A percentile compares a stretch with the other conserved stretches of the same genome.
Evolutionary conservation across 1,139 yeast genomes (phyloP).

Genomic region (Yamadazyma trypodendri): DNA sequence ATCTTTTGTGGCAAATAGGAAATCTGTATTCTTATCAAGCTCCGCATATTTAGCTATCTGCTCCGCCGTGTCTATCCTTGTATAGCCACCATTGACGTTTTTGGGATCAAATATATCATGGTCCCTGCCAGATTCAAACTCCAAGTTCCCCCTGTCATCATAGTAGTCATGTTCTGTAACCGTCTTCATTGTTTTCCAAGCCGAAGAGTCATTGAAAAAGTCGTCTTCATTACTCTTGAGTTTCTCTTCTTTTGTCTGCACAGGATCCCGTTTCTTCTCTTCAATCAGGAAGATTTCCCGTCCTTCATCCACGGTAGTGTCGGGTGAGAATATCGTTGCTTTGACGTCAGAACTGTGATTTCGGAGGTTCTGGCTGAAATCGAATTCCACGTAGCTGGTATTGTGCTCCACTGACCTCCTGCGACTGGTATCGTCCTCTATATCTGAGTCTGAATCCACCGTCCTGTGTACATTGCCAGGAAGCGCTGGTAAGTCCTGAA

Average conservation of each 20-base stretch:
- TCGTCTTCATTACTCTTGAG: conserved; percentile 27
- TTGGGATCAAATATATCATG: conserved; percentile 24
- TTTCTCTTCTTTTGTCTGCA: conserved; percentile 8
- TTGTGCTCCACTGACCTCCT: conserved; percentile 7
- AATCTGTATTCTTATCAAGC: conserved; percentile 81
- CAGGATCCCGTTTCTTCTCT: conserved; percentile 3
- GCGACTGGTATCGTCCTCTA: conserved; percentile 3
- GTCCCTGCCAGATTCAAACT: conserved; percentile 27
- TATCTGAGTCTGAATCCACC: conserved; percentile 11
- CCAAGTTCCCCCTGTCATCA: conserved; percentile 50
- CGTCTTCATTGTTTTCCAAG: conserved; percentile 57
- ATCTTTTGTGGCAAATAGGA: conserved; percentile 48
- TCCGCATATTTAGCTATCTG: conserved; percentile 78
- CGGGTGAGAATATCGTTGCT: conserved; percentile 3
- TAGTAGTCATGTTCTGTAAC: conserved; percentile 51
- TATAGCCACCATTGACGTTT: conserved; percentile 58
- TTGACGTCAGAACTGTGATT: conserved; percentile 2
- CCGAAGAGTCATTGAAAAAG: conserved; percentile 32
- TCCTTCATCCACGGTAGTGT: neutral
- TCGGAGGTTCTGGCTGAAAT: conserved; percentile 20
- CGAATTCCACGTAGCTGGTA: conserved; percentile 33
- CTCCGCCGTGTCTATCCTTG: conserved; percentile 83
- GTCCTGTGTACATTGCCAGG: conserved; percentile 13
- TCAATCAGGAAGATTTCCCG: neutral
- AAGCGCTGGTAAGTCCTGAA: conserved; percentile 21